These are phyloP conservation scores for Phytophthora capsici DNA, from an alignment of 352 stramenopile genomes.

Conservation along the genomic window DNA sequence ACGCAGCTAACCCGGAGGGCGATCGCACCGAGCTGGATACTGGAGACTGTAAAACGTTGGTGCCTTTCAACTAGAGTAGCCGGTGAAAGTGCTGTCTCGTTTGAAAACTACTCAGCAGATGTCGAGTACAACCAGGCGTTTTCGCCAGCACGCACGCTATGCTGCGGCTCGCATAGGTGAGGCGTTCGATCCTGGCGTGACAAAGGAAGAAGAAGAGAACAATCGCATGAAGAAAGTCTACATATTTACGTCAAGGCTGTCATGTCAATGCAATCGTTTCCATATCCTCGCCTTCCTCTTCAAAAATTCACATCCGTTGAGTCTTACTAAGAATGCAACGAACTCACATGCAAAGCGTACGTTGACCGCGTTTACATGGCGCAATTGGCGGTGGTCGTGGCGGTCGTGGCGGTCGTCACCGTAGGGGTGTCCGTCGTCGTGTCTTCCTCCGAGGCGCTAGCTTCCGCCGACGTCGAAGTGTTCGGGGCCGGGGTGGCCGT, in stretches of 20 bases:
- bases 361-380: slow-evolving; percentile 21
- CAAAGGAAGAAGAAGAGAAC: slow-evolving; percentile 5
- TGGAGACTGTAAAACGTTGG: neutral
- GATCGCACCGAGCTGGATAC: slow-evolving; percentile 31
- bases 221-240: slow-evolving; percentile 26
- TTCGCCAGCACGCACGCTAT: slow-evolving; percentile 17
- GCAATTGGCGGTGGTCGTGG: slow-evolving; percentile 34
- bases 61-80: slow-evolving; percentile 10
- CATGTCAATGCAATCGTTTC: slow-evolving; percentile 18
- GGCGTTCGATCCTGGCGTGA: neutral
- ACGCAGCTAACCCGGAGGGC: slow-evolving; percentile 9
- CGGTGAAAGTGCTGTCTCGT: slow-evolving; percentile 11
- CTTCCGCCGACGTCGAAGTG: slow-evolving; percentile 20
- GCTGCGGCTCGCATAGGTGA: slow-evolving; percentile 11
- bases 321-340: slow-evolving; percentile 1
- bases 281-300: slow-evolving; percentile 13
- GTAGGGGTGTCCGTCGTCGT: slow-evolving; percentile 25
- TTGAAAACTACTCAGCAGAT: slow-evolving; percentile 21
- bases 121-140: slow-evolving; percentile 23
- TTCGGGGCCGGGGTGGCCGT: slow-evolving; percentile 23
- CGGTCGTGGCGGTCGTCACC: slow-evolving; percentile 27
- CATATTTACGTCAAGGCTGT: slow-evolving; percentile 22
- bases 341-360: neutral
- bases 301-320: slow-evolving; percentile 20
- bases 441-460: slow-evolving; percentile 27